A percentile compares a stretch with the other conserved stretches of the same genome.
These are phyloP conservation scores for Tolypocladium pustulatum DNA, from an alignment of 2,329 filamentous ascomycete genomes.

Conservation along the genomic window DNA sequence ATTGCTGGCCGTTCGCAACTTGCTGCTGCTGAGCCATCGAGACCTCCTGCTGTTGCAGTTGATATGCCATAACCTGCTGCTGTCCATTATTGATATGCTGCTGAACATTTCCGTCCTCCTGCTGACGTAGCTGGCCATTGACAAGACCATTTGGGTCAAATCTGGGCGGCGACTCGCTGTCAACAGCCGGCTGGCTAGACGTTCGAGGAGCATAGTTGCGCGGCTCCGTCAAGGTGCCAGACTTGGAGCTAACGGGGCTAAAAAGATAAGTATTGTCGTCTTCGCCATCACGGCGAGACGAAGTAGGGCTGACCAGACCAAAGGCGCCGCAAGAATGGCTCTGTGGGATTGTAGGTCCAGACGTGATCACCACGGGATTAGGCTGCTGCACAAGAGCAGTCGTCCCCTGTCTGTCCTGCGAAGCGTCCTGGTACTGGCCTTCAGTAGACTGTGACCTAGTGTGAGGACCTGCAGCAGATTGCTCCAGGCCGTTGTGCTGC, in stretches of 20 bases:
- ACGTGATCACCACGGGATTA: neutral
- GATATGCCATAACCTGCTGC: neutral
- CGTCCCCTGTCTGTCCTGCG: neutral
- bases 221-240: constrained; percentile 24
- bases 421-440: neutral
- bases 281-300: constrained; percentile 1
- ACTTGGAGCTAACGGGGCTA: constrained; percentile 4
- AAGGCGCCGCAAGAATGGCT: constrained; percentile 6
- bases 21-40: neutral
- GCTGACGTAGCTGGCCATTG: too few species aligned
- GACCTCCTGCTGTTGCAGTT: neutral
- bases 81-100: neutral
- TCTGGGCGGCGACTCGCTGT: constrained; percentile 24
- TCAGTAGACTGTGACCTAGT: neutral
- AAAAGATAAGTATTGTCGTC: neutral
- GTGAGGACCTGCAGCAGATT: neutral
- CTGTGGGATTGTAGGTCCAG: constrained; percentile 4
- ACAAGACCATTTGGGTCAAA: constrained; percentile 16
- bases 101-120: neutral
- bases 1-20: neutral
- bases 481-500: neutral
- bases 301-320: constrained; percentile 1
- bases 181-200: constrained; percentile 11
- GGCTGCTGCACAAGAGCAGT: neutral
- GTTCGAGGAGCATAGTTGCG: constrained; percentile 29